Evolutionary conservation across 305 asterid species (phyloP).

Genomic region (Plantago lanceolata): DNA sequence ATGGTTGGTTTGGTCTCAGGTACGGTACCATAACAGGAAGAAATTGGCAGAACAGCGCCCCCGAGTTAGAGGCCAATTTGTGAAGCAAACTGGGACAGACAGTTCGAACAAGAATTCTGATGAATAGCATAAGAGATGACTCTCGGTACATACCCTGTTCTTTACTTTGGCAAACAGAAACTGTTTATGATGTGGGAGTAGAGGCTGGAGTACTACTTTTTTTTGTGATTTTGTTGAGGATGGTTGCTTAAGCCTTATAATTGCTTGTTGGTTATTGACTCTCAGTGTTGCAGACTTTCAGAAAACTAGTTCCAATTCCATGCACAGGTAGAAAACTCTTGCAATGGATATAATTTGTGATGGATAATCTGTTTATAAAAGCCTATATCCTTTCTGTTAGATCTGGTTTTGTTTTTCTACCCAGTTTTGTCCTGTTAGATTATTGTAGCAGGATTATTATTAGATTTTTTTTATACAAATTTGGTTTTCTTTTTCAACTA

Average conservation of each 20-base stretch:
- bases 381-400: background rate
- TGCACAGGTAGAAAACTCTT: background rate
- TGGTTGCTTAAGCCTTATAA: background rate
- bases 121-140: constrained; percentile 21
- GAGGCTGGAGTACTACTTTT: background rate
- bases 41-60: constrained; percentile 60
- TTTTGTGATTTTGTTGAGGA: background rate
- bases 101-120: constrained; percentile 38
- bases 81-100: constrained; percentile 38
- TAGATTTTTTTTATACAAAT: no score
- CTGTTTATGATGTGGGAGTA: background rate
- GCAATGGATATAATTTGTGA: background rate
- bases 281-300: background rate
- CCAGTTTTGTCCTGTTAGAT: no score
- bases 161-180: constrained; percentile 4
- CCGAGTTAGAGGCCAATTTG: constrained; percentile 56
- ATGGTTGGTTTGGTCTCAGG: constrained; percentile 28
- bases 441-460: no score
- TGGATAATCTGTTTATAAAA: constrained; percentile 4
- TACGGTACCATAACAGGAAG: constrained; percentile 51
- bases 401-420: background rate
- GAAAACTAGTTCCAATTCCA: background rate
- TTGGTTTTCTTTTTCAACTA: no score
- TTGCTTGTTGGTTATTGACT: constrained; percentile 1
- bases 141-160: background rate